Evolutionary conservation across 1,139 yeast genomes (phyloP).

Genomic region (Lodderomyces orthopsilosis): DNA sequence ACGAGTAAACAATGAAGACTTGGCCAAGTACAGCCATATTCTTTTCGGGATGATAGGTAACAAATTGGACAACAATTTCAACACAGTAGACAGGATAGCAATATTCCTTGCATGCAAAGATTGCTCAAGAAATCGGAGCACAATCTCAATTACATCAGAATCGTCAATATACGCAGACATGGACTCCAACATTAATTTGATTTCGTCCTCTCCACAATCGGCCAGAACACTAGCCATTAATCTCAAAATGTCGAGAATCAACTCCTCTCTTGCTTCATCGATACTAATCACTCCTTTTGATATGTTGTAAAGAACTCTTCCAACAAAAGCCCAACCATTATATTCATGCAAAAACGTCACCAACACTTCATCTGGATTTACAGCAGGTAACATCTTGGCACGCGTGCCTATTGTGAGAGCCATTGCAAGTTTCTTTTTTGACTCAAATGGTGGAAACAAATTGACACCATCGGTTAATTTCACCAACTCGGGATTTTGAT

Average conservation of each 20-base stretch:
- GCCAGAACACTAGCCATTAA: conserved; percentile 50
- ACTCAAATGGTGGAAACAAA: conserved; percentile 51
- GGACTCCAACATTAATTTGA: conserved; percentile 47
- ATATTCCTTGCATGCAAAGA: conserved; percentile 57
- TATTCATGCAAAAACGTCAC: conserved; percentile 71
- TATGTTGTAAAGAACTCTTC: conserved; percentile 69
- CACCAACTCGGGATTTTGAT: conserved; percentile 52
- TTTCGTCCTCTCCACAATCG: conserved; percentile 41
- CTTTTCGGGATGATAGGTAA: conserved; percentile 54
- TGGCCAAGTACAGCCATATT: conserved; percentile 76
- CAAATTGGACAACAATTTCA: conserved; percentile 51
- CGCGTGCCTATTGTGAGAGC: conserved; percentile 53
- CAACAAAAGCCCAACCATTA: conserved; percentile 86
- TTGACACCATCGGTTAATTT: conserved; percentile 39
- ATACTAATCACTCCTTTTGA: conserved; percentile 37
- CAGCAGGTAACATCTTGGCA: conserved; percentile 63
- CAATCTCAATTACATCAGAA: conserved; percentile 65
- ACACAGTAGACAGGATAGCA: conserved; percentile 43
- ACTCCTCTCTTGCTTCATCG: conserved; percentile 33
- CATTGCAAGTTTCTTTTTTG: conserved; percentile 42
- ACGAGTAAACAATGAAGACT: conserved; percentile 62
- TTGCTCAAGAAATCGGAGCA: conserved; percentile 66
- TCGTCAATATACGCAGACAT: conserved; percentile 61
- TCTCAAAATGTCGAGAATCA: conserved; percentile 48
- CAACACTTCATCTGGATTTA: conserved; percentile 42